Evolutionary conservation across 495 filamentous ascomycete species (phyloP), one percentile per base, ranked within the genome.

Genomic region (Penicillium angulare): DNA sequence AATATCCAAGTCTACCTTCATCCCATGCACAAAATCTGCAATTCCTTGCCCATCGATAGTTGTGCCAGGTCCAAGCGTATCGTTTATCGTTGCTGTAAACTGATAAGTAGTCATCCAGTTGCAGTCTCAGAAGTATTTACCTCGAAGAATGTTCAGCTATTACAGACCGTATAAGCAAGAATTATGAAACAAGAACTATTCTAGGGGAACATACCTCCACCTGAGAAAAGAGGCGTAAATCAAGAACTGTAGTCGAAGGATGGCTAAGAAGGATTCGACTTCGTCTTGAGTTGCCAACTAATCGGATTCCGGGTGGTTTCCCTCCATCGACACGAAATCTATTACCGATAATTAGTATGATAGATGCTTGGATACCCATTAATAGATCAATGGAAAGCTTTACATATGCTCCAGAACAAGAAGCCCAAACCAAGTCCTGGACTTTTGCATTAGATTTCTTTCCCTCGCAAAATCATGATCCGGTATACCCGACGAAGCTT

Each of bases 281-380:
- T 38, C 73, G 58, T 33, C 72, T 69, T 24, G 72, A 47, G 33
- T 69, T 71, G 6, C 70, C 68, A 9, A 56, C 56, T 32, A 74
- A 54, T 9, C 66, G 65, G 39, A 79, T 71, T 1, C 73, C 70
- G 10, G 75, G 71, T 6, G 67, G 67, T 46, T 80, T 79, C 0
- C 77, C 77, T 39, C 71, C 74, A 47, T 80, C 77, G 13, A 79
- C 65, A 8, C 71, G 73, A 42, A 80, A 75, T 59, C 75, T 78
- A 44, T 3, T 29, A 4, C 5, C 13, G 1, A 36, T 16, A 3
- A 57, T 61, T n/a, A 63, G 43, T 13, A 34, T 16, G 15, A 9
- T 6, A 6, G 20, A 2, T 38, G 15, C n/a, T 17, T 6, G 18
- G 20, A 2, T 38, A 16, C n/a, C 1, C 24, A 15, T 5, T 26